These are phyloP conservation scores for Hysterium pulicare DNA, from an alignment of 2,329 filamentous ascomycete species.

Conservation along the genomic window DNA sequence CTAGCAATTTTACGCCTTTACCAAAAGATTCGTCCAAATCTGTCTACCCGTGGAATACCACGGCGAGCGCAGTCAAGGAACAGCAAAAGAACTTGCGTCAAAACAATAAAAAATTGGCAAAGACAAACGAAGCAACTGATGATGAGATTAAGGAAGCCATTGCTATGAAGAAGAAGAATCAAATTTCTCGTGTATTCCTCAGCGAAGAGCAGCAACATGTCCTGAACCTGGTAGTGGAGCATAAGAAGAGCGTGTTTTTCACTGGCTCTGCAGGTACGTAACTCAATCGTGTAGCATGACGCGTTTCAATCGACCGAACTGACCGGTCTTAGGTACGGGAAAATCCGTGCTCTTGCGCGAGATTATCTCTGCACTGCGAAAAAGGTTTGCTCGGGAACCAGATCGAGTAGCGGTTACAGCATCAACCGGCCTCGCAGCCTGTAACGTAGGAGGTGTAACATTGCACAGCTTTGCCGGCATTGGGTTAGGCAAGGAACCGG, in stretches of 20 bases:
- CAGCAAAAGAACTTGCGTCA: constrained; percentile 71
- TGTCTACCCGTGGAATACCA: constrained; percentile 65
- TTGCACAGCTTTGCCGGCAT: constrained; percentile 96
- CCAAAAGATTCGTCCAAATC: constrained; percentile 31
- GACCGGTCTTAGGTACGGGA: constrained; percentile 60
- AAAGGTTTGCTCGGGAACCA: constrained; percentile 71
- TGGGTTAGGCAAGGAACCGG: constrained; percentile 87
- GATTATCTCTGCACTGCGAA: constrained; percentile 77
- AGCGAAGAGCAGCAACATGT: constrained; percentile 86
- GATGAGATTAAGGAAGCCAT: constrained; percentile 49
- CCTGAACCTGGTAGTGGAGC: constrained; percentile 73
- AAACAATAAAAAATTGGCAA: constrained; percentile 52
- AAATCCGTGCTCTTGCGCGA: constrained; percentile 95
- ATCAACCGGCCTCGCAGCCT: constrained; percentile 91
- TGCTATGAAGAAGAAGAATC: constrained; percentile 43
- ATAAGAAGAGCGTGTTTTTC: constrained; percentile 90
- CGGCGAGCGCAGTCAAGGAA: constrained; percentile 70
- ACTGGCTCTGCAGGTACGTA: constrained; percentile 78
- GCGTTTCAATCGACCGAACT: constrained; percentile 5
- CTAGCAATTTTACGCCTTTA: constrained; percentile 43
- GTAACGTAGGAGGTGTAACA: constrained; percentile 94
- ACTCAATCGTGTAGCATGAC: background rate
- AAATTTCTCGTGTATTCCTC: constrained; percentile 61
- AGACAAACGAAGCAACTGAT: constrained; percentile 32
- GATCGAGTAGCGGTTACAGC: constrained; percentile 91